A percentile compares a stretch with the other conserved stretches of the same genome.
These are phyloP conservation scores for Ustilago trichophora DNA, from an alignment of 1,284 basidiomycete genomes.

Conservation along the genomic window DNA sequence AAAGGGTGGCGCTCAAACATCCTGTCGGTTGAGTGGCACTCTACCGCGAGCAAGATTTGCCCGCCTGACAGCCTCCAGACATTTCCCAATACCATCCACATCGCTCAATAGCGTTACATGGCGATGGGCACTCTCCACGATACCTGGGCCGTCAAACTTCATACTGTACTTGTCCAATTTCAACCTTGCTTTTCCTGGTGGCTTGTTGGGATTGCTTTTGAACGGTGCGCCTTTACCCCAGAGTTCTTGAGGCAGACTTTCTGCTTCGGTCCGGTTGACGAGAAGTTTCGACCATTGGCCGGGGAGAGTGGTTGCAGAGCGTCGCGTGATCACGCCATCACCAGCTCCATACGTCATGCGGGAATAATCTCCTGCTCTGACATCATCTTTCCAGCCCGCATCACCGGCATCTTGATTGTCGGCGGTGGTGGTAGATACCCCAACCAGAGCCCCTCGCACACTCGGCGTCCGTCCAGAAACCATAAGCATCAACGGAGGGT, in stretches of 20 bases:
- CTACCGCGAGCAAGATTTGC: conserved; percentile 23
- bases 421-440: too few species aligned
- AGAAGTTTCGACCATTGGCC: conserved; percentile 41
- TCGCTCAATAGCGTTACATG: conserved; percentile 62
- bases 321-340: conserved; percentile 65
- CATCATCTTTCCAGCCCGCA: conserved; percentile 42
- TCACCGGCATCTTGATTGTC: too few species aligned
- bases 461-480: conserved; percentile 61
- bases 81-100: conserved; percentile 39
- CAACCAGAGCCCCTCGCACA: conserved; percentile 60
- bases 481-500: conserved; percentile 64
- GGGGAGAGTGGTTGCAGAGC: conserved; percentile 55
- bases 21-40: neutral
- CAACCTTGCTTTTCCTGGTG: conserved; percentile 15
- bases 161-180: conserved; percentile 27
- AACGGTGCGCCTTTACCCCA: conserved; percentile 21
- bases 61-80: conserved; percentile 30
- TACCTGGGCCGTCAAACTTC: conserved; percentile 38
- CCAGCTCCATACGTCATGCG: conserved; percentile 50
- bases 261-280: conserved; percentile 21
- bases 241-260: conserved; percentile 5
- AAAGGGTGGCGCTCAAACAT: too few species aligned
- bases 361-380: conserved; percentile 42
- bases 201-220: neutral
- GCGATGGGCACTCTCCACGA: conserved; percentile 54